phyloP scores from a whole-genome alignment of 1,284 basidiomycete species.

The Trichosporon asahii region DNA sequence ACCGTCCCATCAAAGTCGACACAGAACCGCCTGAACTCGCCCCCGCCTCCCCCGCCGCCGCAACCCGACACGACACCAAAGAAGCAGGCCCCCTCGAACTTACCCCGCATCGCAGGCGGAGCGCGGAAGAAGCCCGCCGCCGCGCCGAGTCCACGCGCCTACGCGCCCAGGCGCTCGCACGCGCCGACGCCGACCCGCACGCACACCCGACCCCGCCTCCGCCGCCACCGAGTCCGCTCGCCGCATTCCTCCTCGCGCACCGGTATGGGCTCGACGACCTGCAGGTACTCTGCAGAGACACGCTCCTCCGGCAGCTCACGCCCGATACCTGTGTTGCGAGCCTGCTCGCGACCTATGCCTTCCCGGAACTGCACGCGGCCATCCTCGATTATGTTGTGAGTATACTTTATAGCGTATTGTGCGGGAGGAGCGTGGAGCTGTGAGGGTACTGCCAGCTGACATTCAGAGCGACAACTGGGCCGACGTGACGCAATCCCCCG shows the following conservation, averaged over 20 bases:
- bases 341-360: conserved; percentile 52
- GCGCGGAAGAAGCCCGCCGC: conserved; percentile 2
- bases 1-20: background rate
- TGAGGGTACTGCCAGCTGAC: conserved; percentile 9
- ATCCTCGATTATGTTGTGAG: conserved; percentile 44
- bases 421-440: background rate
- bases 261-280: conserved; percentile 68
- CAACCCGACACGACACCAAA: background rate
- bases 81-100: background rate
- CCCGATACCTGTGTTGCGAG: conserved; percentile 68
- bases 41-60: background rate
- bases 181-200: conserved; percentile 62
- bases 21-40: background rate
- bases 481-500: conserved; percentile 30
- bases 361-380: conserved; percentile 37
- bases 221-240: conserved; percentile 60
- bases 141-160: background rate
- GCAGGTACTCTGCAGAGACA: conserved; percentile 65
- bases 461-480: conserved; percentile 35
- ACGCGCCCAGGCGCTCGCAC: conserved; percentile 33
- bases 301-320: conserved; percentile 70
- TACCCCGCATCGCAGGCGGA: conserved; percentile 1
- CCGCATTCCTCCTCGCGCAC: conserved; percentile 76
- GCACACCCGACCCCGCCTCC: conserved; percentile 60
- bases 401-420: background rate